Evolutionary conservation across 805 yeast genomes (phyloP), one percentile per base, ranked within the genome.

Genomic region (Pichia manshurica): DNA sequence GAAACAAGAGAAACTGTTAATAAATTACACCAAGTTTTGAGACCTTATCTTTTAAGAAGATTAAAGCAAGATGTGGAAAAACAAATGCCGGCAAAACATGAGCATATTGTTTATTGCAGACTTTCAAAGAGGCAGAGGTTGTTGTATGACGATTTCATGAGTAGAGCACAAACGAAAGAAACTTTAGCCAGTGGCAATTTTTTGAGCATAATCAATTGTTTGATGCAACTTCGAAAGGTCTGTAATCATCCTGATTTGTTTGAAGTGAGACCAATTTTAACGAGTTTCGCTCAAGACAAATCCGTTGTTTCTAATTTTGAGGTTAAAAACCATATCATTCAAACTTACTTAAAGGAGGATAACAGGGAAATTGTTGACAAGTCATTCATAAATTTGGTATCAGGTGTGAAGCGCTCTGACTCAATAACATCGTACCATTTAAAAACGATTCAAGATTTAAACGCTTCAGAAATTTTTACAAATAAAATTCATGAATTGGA

Each of bases 41-140:
- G 99, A 53, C 99, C 99, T 0, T 93, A 91, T 59, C 69, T 93
- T 35, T 70, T 93, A 50, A 80, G 99, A 63, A 81, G 99, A 54
- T 75, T 93, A 60, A 93, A 93, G 63, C 88, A 87, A 19, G 99
- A 93, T 66, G 99, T 93, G 13, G 99, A 93, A 59, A 89, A 91
- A 60, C 99, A 93, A 66, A 93, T 93, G 99, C 99, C 99, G 1
- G 96, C 86, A 0, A 93, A 93, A 61, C 87, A 89, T 64, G 99
- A 93, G 63, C 99, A 93, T 64, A 82, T 93, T 49, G 82, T 93
- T 5, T 87, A 86, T 62, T 95, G 99, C 69, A 78, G 96, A 23
- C 69, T 93, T 39, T 89, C 97, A 1, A 89, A 93, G 58, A 77
- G 99, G 54, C 99, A 93, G 63, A 70, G 98, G 51, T 86, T 79